These are phyloP conservation scores for Agrocybe praecox DNA, from an alignment of 768 basidiomycete genomes.

Conservation along the genomic window DNA sequence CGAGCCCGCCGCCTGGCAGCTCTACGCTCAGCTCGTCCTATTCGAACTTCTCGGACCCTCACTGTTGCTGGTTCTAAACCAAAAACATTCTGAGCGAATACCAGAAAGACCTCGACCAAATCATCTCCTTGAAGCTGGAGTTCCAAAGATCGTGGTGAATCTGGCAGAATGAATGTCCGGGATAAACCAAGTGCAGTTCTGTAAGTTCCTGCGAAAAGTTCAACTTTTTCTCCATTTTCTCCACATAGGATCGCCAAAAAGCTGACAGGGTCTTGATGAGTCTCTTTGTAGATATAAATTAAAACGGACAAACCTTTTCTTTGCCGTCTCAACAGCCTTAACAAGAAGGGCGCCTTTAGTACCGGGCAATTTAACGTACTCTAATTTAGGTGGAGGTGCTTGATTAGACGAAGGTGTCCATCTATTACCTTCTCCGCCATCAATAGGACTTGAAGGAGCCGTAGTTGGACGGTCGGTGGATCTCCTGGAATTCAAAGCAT, in stretches of 20 bases:
- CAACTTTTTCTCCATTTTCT: conserved; percentile 91
- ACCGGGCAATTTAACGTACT: conserved; percentile 91
- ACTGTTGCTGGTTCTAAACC: conserved; percentile 93
- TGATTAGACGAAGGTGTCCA: conserved; percentile 42
- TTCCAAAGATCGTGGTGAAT: conserved; percentile 86
- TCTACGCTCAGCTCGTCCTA: conserved; percentile 84
- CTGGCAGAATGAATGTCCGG: conserved; percentile 91
- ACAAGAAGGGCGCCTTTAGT: conserved; percentile 85
- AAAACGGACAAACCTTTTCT: conserved; percentile 69
- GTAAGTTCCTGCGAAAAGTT: conserved; percentile 90
- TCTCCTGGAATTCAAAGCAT: conserved; percentile 60
- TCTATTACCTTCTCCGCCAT: conserved; percentile 20
- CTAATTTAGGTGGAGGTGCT: conserved; percentile 79
- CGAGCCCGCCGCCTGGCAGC: conserved; percentile 82
- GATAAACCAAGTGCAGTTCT: conserved; percentile 88
- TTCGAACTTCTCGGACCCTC: conserved; percentile 90
- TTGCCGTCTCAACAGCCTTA: conserved; percentile 87
- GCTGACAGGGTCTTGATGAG: conserved; percentile 38
- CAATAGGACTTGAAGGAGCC: conserved; percentile 33
- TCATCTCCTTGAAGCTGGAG: conserved; percentile 91
- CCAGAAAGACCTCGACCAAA: conserved; percentile 88
- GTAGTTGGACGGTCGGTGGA: conserved; percentile 55
- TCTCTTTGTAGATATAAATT: no score
- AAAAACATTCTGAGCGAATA: conserved; percentile 91
- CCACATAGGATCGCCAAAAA: conserved; percentile 94